A percentile compares a stretch with the other conserved stretches of the same genome.
Conservation (phyloP, 2,329 filamentous ascomycete genomes). For the Pseudocercospora fijiensis region DNA sequence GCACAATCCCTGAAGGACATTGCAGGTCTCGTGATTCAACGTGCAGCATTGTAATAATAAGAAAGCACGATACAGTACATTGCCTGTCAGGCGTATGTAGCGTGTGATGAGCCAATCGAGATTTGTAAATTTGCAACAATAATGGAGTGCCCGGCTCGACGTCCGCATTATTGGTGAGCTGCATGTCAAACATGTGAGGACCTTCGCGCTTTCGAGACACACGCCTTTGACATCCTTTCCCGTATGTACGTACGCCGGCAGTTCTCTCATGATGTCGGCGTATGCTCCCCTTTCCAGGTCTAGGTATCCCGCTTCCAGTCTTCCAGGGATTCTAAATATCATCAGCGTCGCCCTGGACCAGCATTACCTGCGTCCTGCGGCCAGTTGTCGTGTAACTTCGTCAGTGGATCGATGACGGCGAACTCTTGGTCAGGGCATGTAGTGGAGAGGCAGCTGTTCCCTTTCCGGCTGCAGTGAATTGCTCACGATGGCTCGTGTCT, state of each 20-base stretch:
- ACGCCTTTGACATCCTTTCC: too few species aligned
- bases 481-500: neutral
- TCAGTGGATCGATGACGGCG: conserved; percentile 24
- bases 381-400: conserved; percentile 21
- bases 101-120: conserved; percentile 22
- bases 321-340: conserved; percentile 24
- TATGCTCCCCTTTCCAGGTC: conserved; percentile 20
- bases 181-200: conserved; percentile 28
- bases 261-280: conserved; percentile 19
- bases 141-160: conserved; percentile 21
- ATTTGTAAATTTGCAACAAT: too few species aligned
- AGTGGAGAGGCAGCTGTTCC: conserved; percentile 15
- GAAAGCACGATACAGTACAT: neutral
- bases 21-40: neutral
- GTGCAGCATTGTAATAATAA: neutral
- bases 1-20: neutral
- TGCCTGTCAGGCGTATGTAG: conserved; percentile 16
- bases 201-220: conserved; percentile 18
- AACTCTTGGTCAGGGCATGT: conserved; percentile 24
- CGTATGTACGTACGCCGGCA: conserved; percentile 20
- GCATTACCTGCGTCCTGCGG: conserved; percentile 22
- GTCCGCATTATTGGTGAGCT: conserved; percentile 16
- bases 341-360: conserved; percentile 26
- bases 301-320: conserved; percentile 22
- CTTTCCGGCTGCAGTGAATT: too few species aligned